Conservation (phyloP, 768 basidiomycete species). For the Brasilioporus rufonigricans region DNA sequence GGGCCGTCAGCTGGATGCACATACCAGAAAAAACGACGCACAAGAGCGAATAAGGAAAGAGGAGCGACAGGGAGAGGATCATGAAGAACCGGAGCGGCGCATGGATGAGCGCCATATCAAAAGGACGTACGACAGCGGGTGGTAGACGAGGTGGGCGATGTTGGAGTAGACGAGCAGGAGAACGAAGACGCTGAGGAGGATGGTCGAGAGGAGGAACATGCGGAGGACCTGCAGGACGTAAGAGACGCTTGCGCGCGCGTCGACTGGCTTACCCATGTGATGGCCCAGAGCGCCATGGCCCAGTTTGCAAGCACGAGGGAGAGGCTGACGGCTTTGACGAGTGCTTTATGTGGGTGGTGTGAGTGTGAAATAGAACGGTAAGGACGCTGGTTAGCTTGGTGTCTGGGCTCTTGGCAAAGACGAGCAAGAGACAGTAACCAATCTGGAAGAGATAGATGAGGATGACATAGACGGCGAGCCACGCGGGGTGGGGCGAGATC, state of each 20-base stretch:
- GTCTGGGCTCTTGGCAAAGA: constrained; percentile 67
- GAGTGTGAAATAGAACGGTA: neutral
- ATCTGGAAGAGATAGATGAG: constrained; percentile 66
- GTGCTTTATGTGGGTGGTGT: constrained; percentile 44
- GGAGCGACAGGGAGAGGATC: constrained; percentile 50
- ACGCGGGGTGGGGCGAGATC: constrained; percentile 60
- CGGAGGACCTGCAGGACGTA: constrained; percentile 51
- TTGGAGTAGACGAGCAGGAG: constrained; percentile 78
- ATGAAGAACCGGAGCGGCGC: constrained; percentile 73
- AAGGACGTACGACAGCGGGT: constrained; percentile 58
- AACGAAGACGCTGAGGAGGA: constrained; percentile 69
- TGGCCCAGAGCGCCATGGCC: constrained; percentile 76
- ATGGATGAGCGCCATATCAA: constrained; percentile 84
- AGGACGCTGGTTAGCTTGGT: constrained; percentile 56
- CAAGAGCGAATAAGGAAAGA: constrained; percentile 59
- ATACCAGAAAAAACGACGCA: constrained; percentile 17
- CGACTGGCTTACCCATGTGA: constrained; percentile 55
- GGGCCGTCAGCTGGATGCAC: neutral
- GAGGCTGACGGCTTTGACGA: constrained; percentile 78
- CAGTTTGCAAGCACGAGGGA: constrained; percentile 77
- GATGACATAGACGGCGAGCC: constrained; percentile 60
- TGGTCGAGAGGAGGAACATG: constrained; percentile 73
- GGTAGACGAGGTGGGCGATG: constrained; percentile 71
- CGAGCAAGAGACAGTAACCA: constrained; percentile 80
- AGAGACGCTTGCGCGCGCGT: neutral